These are phyloP conservation scores for Lippia alba DNA, from an alignment of 305 asterid genomes.

Conservation along the genomic window DNA sequence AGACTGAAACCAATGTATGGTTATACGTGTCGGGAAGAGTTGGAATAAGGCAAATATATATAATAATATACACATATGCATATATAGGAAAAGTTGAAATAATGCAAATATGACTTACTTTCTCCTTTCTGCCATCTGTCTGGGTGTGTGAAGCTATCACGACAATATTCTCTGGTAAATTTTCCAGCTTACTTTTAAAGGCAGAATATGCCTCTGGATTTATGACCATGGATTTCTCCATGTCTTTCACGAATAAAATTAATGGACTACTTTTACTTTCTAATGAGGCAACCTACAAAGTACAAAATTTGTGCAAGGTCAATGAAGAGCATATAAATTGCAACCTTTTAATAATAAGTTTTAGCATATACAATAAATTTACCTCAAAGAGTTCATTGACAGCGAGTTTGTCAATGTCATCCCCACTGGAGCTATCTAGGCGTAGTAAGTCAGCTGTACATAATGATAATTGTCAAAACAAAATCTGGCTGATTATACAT, in stretches of 20 bases:
- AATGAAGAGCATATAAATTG: conserved; percentile 1
- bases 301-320: conserved; percentile 10
- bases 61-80: background rate
- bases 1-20: conserved; percentile 47
- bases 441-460: conserved; percentile 70
- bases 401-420: conserved; percentile 65
- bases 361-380: conserved; percentile 16
- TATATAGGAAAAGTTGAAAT: background rate
- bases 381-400: conserved; percentile 85
- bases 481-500: background rate
- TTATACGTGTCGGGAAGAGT: conserved; percentile 16
- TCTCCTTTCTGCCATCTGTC: conserved; percentile 77
- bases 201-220: conserved; percentile 65
- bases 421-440: conserved; percentile 62
- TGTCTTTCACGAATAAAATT: conserved; percentile 73
- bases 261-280: conserved; percentile 68
- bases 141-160: conserved; percentile 79
- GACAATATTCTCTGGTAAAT: conserved; percentile 70
- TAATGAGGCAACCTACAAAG: conserved; percentile 61
- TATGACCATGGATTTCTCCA: conserved; percentile 75
- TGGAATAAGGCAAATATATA: background rate
- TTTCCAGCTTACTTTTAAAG: conserved; percentile 69
- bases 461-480: conserved; percentile 30
- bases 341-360: background rate
- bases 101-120: conserved; percentile 47